Conservation (phyloP, 2,329 filamentous ascomycete species). For the Penicillium sp. region DNA sequence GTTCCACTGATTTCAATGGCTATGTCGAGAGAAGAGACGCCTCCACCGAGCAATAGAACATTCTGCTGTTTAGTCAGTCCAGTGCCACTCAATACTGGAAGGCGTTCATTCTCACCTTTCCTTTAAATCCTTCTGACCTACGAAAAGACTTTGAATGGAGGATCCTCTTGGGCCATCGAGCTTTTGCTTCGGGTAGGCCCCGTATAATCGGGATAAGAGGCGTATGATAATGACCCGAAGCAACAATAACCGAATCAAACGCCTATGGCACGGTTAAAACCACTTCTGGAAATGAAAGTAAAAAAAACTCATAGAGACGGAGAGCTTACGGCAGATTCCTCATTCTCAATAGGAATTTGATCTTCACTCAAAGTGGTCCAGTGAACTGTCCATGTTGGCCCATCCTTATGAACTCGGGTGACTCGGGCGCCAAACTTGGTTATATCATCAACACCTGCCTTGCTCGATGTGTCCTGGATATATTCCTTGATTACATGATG, state of each 20-base stretch:
- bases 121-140: conserved; percentile 46
- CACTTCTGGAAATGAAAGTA: background rate
- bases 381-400: conserved; percentile 51
- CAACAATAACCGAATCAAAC: conserved; percentile 54
- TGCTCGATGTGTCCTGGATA: conserved; percentile 56
- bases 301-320: rapidly evolving
- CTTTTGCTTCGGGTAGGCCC: conserved; percentile 49
- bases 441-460: conserved; percentile 49
- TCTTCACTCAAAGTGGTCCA: conserved; percentile 44
- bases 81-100: background rate
- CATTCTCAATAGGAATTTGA: conserved; percentile 1
- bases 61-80: conserved; percentile 37
- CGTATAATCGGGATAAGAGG: conserved; percentile 50
- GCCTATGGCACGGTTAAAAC: conserved; percentile 12
- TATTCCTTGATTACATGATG: conserved; percentile 59
- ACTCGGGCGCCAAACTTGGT: conserved; percentile 62
- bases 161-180: conserved; percentile 45
- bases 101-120: conserved; percentile 47
- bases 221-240: conserved; percentile 55
- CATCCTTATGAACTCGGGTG: conserved; percentile 49
- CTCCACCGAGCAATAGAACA: conserved; percentile 55
- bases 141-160: conserved; percentile 54
- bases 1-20: conserved; percentile 50
- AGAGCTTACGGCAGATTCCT: conserved; percentile 3
- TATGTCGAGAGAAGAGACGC: conserved; percentile 56